phyloP scores from a whole-genome alignment of 2,329 filamentous ascomycete genomes.

The Neonectria ditissima region DNA sequence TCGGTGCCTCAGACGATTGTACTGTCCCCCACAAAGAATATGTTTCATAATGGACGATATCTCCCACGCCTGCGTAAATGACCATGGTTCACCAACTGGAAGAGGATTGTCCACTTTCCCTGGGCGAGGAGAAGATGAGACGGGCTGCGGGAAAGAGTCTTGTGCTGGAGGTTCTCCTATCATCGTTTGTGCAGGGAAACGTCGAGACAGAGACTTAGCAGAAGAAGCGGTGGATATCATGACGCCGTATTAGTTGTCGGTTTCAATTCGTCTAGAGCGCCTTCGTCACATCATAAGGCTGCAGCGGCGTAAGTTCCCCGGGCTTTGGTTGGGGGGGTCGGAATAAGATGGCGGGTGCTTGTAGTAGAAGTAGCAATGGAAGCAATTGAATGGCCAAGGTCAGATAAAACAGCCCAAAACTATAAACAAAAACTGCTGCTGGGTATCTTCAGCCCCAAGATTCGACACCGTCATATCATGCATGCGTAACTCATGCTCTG shows the following conservation, averaged over 20 bases:
- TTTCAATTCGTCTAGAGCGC: background rate
- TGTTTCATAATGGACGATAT: background rate
- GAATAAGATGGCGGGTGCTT: too few relatives aligned
- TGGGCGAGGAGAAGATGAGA: background rate
- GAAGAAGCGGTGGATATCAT: background rate
- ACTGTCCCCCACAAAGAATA: background rate
- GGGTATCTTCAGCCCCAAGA: constrained; percentile 39
- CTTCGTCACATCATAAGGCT: background rate
- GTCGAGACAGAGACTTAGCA: background rate
- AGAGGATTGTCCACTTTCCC: background rate
- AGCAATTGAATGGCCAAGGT: background rate
- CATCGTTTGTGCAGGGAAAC: too few relatives aligned
- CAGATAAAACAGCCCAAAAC: constrained; percentile 8
- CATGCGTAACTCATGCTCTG: constrained; percentile 10
- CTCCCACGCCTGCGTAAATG: background rate
- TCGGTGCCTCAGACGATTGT: background rate
- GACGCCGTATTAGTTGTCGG: background rate
- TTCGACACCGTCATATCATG: constrained; percentile 21
- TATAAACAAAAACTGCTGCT: constrained; percentile 15
- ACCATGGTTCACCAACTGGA: background rate
- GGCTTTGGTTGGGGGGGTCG: background rate
- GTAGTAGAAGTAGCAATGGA: background rate
- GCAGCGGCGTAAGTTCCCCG: too few relatives aligned
- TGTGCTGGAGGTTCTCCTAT: background rate
- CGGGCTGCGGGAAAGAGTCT: background rate